Evolutionary conservation across 345 rosid genomes (phyloP), one percentile per base, ranked within the genome.

Genomic region (Camelina sativa): DNA sequence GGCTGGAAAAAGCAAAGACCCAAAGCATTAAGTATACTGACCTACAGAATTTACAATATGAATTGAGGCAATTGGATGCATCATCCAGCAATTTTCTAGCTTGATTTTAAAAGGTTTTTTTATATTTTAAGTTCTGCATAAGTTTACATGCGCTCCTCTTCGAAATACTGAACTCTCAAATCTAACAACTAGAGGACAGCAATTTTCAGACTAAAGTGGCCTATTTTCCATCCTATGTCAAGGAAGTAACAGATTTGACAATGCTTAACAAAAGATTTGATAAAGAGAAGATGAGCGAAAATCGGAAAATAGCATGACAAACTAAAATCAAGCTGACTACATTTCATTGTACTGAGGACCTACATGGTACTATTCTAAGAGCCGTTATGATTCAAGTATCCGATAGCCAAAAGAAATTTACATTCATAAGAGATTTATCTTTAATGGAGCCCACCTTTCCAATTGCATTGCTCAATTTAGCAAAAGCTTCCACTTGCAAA

Each of bases 401-500:
- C 68, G 65, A 62, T 38, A 55, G 13, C 17, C 28, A 47, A 54
- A 79, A 64, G 13, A 69, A 73, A 64, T 4, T 30, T 58, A 11
- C 16, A 58, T 59, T 50, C n/a, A 32, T 71, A 72, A 68, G 7
- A 62, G 5, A 54, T 9, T 74, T 53, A 34, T 17, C 8, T 50
- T 12, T 55, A 6, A 58, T 41, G 61, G 62, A 48, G 43, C 73
- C 73, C 67, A 89, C 98, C 97, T 91, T 91, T 68, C 90, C 94
- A 76, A 93, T 93, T 54, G 92, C 93, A 43, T 43, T 43, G 48
- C 86, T 93, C 76, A 93, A 77, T 80, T 89, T 93, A 53, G 86
- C 80, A 76, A 93, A 93, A 62, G 98, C 98, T 82, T 90, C 97
- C 23, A 89, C 98, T 87, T 89, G 92, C 85, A 93, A 83, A 82